Evolutionary conservation across 495 filamentous ascomycete genomes (phyloP).

Genomic region (Recurvomyces mirabilis): DNA sequence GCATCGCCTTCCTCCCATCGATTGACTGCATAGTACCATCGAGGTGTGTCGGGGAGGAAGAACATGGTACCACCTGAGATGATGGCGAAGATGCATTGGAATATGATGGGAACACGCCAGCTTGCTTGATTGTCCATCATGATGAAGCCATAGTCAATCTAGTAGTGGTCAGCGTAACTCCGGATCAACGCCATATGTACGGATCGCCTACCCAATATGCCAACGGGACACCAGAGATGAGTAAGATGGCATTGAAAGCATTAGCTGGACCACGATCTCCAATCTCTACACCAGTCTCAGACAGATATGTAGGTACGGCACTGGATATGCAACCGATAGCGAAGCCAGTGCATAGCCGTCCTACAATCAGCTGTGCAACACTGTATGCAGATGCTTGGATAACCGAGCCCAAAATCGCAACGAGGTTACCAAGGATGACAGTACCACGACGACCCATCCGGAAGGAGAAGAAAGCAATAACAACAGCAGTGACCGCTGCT

Average conservation of each 20-base stretch:
- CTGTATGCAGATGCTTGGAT: conserved; percentile 14
- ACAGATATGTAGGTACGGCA: conserved; percentile 16
- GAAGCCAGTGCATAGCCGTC: conserved; percentile 18
- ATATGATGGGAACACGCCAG: conserved; percentile 32
- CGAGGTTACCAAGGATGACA: conserved; percentile 28
- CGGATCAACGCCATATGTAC: too few relatives aligned
- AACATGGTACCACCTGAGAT: conserved; percentile 24
- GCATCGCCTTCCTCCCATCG: conserved; percentile 32
- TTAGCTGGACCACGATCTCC: conserved; percentile 22
- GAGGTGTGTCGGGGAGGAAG: conserved; percentile 38
- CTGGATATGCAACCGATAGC: conserved; percentile 17
- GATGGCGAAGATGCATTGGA: conserved; percentile 31
- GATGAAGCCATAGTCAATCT: conserved; percentile 26
- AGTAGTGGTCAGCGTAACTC: too few relatives aligned
- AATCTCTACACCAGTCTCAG: conserved; percentile 20
- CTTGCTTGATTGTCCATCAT: conserved; percentile 22
- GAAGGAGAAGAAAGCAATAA: conserved; percentile 21
- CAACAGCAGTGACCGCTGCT: conserved; percentile 27
- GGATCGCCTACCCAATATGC: conserved; percentile 21
- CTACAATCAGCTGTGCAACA: conserved; percentile 17
- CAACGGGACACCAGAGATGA: conserved; percentile 21
- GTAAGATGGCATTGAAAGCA: conserved; percentile 18
- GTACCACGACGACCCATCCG: conserved; percentile 15
- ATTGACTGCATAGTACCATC: conserved; percentile 37
- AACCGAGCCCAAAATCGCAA: conserved; percentile 14